Percentiles rank a stretch among this genome's conserved stretches.
phyloP scores from a whole-genome alignment of 2,329 filamentous ascomycete species.

The Pleomassaria siparia region DNA sequence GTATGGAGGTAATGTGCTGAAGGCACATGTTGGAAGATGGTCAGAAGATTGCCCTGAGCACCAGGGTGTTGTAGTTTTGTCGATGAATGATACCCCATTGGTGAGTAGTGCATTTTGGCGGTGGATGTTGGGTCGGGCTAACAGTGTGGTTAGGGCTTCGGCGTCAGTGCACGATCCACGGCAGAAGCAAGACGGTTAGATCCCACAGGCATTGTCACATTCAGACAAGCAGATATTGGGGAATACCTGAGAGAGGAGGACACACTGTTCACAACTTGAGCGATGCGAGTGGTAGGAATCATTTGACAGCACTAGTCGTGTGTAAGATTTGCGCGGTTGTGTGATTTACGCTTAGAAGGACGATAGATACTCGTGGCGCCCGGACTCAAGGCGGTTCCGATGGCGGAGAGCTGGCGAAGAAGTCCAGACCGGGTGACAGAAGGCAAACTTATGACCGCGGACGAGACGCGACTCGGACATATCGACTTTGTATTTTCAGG shows the following conservation, averaged over 20 bases:
- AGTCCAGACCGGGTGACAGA: too few species aligned
- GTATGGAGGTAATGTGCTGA: constrained; percentile 88
- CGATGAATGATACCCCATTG: constrained; percentile 85
- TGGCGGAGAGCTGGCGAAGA: too few species aligned
- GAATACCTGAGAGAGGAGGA: constrained; percentile 89
- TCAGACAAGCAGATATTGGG: constrained; percentile 90
- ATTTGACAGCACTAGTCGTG: too few species aligned
- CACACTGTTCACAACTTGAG: constrained; percentile 60
- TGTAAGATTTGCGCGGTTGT: too few species aligned
- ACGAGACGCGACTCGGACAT: too few species aligned
- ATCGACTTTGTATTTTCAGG: too few species aligned
- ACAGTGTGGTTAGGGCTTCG: constrained; percentile 67
- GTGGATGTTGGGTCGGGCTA: not conserved
- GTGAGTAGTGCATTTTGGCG: constrained; percentile 41
- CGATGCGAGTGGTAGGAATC: not conserved
- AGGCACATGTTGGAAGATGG: constrained; percentile 80
- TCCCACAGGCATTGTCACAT: constrained; percentile 85
- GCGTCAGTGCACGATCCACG: constrained; percentile 84
- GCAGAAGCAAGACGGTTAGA: constrained; percentile 81
- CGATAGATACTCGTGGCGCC: too few species aligned
- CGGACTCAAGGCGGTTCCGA: too few species aligned
- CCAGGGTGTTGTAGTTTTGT: constrained; percentile 84
- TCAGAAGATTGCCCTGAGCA: constrained; percentile 92
- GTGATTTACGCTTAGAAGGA: too few species aligned
- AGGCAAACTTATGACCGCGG: too few species aligned